These are phyloP conservation scores for Suhomyces xylopsoci DNA, from an alignment of 805 yeast species.

Conservation along the genomic window DNA sequence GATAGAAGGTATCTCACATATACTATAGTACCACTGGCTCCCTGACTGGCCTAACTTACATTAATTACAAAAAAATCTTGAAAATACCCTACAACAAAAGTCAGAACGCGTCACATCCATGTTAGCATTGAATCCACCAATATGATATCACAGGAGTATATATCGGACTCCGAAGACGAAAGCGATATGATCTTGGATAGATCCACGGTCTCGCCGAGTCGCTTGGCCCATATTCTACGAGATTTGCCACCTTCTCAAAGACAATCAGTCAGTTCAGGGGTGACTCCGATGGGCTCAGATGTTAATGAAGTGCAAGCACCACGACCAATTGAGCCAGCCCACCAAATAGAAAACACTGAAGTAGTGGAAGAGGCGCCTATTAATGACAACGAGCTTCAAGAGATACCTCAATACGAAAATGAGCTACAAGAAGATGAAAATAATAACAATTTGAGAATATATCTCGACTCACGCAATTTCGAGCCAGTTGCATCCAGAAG, in stretches of 20 bases:
- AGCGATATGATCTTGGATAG: constrained; percentile 10
- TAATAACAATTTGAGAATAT: constrained; percentile 11
- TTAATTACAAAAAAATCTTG: not conserved
- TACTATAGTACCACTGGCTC: not conserved
- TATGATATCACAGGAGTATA: constrained; percentile 11
- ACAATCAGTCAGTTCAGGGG: not conserved
- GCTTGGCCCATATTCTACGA: not conserved
- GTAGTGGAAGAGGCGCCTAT: not conserved
- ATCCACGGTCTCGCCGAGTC: constrained; percentile 12
- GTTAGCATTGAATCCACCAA: not conserved
- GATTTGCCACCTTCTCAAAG: not conserved
- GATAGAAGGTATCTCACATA: not conserved
- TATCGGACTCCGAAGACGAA: constrained; percentile 32
- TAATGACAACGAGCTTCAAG: not conserved
- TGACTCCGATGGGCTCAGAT: not conserved
- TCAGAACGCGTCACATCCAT: not conserved
- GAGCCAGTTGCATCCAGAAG: constrained; percentile 16
- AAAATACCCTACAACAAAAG: not conserved
- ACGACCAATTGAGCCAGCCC: not conserved
- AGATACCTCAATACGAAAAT: not conserved
- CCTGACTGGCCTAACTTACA: not conserved
- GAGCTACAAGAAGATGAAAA: constrained; percentile 9
- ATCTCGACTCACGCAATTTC: constrained; percentile 12
- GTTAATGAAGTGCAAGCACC: not conserved
- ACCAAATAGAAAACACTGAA: not conserved